These are phyloP conservation scores for Prillingera fragicola DNA, from an alignment of 1,284 basidiomycete species.

Conservation along the genomic window DNA sequence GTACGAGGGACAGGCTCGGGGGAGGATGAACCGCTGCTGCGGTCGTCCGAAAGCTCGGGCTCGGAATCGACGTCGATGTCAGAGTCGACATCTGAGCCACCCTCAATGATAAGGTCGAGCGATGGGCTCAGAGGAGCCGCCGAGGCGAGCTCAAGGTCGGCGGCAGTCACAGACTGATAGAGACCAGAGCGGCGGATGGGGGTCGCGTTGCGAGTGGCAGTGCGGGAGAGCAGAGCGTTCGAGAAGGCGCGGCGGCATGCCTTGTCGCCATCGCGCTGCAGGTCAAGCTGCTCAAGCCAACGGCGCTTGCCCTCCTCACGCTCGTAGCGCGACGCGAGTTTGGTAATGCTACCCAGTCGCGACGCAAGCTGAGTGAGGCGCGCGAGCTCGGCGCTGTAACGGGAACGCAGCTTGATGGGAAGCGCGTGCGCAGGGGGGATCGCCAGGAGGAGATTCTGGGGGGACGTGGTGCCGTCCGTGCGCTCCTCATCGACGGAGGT, in stretches of 20 bases:
- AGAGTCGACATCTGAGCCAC: constrained; percentile 9
- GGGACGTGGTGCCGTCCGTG: constrained; percentile 6
- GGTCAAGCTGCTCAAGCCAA: constrained; percentile 43
- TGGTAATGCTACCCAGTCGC: constrained; percentile 32
- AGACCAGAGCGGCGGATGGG: constrained; percentile 25
- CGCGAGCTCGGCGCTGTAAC: constrained; percentile 35
- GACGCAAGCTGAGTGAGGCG: constrained; percentile 35
- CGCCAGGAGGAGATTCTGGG: constrained; percentile 34
- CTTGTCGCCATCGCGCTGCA: constrained; percentile 35
- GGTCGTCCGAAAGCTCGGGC: constrained; percentile 16
- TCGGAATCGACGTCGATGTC: constrained; percentile 3
- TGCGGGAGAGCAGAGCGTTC: constrained; percentile 23
- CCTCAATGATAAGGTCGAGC: constrained; percentile 5
- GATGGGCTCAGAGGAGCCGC: not conserved
- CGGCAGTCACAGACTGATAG: constrained; percentile 26
- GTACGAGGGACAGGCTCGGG: constrained; percentile 14
- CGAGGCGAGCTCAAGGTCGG: constrained; percentile 17
- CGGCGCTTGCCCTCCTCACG: constrained; percentile 43
- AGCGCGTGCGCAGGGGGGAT: constrained; percentile 39
- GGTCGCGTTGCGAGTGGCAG: constrained; percentile 8
- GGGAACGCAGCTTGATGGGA: constrained; percentile 24
- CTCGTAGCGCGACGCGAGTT: constrained; percentile 37
- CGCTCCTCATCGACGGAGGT: constrained; percentile 1
- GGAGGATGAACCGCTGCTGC: constrained; percentile 6
- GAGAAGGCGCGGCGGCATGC: constrained; percentile 37